These are phyloP conservation scores for Monsonia emarginata DNA, from an alignment of 441 rosid species.

Conservation along the genomic window DNA sequence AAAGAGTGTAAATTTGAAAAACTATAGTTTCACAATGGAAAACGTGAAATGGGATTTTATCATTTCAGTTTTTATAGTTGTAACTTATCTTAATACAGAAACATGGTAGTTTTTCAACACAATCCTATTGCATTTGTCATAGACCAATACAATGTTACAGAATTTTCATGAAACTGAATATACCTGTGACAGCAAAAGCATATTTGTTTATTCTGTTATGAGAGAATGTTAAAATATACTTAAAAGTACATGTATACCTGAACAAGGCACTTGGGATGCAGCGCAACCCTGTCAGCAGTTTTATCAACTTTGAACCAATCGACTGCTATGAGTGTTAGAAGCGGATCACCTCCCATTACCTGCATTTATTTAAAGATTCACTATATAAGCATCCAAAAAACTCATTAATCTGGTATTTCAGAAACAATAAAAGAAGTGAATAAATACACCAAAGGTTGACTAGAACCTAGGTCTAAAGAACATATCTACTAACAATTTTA, in stretches of 20 bases:
- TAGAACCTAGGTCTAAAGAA: background rate
- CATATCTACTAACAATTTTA: background rate
- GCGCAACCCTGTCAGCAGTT: conserved; percentile 50
- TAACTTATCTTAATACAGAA: background rate
- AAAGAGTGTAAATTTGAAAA: background rate
- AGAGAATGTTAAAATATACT: background rate
- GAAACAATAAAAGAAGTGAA: background rate
- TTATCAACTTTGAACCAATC: conserved; percentile 89
- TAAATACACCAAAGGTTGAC: background rate
- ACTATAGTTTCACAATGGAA: background rate
- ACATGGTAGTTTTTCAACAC: background rate
- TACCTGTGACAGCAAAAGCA: too few species aligned
- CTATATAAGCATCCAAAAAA: background rate
- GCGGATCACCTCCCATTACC: conserved; percentile 91
- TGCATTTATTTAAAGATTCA: conserved; percentile 18
- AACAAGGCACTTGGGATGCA: conserved; percentile 74
- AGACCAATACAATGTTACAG: background rate
- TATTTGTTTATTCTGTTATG: background rate
- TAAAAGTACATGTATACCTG: conserved; percentile 47
- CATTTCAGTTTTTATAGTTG: background rate
- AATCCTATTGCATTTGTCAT: background rate
- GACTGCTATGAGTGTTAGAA: conserved; percentile 79
- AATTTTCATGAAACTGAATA: background rate
- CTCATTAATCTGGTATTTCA: background rate
- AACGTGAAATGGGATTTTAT: background rate